phyloP scores from a whole-genome alignment of 768 basidiomycete genomes.

The Russula olivacea region DNA sequence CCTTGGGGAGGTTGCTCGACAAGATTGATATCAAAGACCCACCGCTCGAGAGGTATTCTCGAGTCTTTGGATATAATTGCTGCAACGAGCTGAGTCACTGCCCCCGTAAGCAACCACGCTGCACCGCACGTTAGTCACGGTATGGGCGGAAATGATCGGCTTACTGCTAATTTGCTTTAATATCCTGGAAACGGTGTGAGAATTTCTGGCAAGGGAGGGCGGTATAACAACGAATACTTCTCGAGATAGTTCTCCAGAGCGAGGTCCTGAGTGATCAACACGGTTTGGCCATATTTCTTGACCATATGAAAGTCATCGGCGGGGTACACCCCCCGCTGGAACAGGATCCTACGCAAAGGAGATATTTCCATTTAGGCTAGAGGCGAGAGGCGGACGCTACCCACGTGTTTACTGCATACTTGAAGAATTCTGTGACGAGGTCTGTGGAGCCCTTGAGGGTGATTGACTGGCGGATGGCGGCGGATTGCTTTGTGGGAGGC shows the following conservation, averaged over 20 bases:
- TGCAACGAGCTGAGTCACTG: conserved; percentile 89
- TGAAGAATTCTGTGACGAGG: conserved; percentile 97
- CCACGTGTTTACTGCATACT: conserved; percentile 96
- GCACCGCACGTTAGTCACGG: conserved; percentile 12
- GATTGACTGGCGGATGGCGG: conserved; percentile 63
- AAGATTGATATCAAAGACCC: conserved; percentile 95
- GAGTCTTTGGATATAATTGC: conserved; percentile 96
- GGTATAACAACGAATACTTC: conserved; percentile 39
- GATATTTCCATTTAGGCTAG: conserved; percentile 9
- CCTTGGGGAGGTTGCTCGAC: conserved; percentile 55
- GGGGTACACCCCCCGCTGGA: conserved; percentile 95
- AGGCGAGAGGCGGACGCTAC: conserved; percentile 30
- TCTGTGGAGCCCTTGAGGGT: conserved; percentile 93
- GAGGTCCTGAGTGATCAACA: conserved; percentile 90
- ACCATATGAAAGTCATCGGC: conserved; percentile 99
- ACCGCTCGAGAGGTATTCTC: conserved; percentile 85
- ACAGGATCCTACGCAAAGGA: conserved; percentile 64
- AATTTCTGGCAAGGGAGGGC: neutral
- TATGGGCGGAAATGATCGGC: conserved; percentile 29
- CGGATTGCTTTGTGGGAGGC: conserved; percentile 39
- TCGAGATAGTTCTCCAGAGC: conserved; percentile 92
- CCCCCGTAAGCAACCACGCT: conserved; percentile 94
- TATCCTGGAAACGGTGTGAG: conserved; percentile 49
- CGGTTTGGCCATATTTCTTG: conserved; percentile 96
- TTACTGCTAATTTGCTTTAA: conserved; percentile 87